These are phyloP conservation scores for Lecanicillium sp. DNA, from an alignment of 2,329 filamentous ascomycete species.

Conservation along the genomic window DNA sequence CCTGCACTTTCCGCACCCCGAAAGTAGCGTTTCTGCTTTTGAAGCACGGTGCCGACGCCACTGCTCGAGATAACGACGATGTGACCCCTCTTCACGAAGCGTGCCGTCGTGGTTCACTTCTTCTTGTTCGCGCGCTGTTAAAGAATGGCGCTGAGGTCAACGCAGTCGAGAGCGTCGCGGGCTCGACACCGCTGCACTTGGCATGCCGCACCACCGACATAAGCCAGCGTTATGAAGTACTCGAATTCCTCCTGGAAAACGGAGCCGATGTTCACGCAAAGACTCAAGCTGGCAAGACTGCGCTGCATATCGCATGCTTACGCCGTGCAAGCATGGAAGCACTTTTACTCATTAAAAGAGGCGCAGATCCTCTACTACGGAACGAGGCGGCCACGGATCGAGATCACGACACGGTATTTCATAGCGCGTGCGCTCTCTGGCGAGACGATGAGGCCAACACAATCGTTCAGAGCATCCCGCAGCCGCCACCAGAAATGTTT, in stretches of 20 bases:
- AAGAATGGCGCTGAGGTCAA: conserved; percentile 1
- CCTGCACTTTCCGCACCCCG: not conserved
- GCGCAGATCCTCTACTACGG: not conserved
- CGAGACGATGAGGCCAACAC: too few species aligned
- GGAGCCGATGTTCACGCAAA: conserved; percentile 1
- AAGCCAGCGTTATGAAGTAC: not conserved
- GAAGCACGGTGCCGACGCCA: conserved; percentile 1
- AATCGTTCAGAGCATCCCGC: not conserved
- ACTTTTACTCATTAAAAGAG: not conserved
- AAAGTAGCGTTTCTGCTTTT: not conserved
- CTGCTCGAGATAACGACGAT: not conserved
- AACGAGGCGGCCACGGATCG: not conserved
- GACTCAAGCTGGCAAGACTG: not conserved
- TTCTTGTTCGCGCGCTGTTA: not conserved
- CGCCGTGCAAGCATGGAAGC: not conserved
- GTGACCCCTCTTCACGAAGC: not conserved
- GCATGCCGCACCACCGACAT: not conserved
- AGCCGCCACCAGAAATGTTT: not conserved
- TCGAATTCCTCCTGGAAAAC: not conserved
- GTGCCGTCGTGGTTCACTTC: not conserved
- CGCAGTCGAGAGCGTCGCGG: not conserved
- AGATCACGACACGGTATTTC: not conserved
- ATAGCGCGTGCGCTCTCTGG: not conserved
- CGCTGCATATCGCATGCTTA: not conserved
- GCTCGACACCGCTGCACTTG: not conserved